These are phyloP conservation scores for Cyclotella baltica DNA, from an alignment of 108 stramenopile genomes.

Conservation along the genomic window DNA sequence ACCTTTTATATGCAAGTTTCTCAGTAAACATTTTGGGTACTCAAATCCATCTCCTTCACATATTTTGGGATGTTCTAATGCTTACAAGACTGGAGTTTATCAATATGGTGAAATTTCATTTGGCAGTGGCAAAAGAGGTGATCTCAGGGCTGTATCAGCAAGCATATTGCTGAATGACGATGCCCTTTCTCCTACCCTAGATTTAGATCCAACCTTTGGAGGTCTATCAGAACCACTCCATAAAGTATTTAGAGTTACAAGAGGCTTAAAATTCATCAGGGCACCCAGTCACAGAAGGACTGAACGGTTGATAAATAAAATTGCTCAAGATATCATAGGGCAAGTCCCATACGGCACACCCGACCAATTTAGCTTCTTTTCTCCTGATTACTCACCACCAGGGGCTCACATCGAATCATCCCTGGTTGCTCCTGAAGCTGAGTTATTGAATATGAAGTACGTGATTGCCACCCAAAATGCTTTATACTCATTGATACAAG, in stretches of 20 bases:
- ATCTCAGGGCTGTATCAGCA: slow-evolving; percentile 51
- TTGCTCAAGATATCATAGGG: slow-evolving; percentile 14
- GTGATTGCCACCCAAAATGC: slow-evolving; percentile 35
- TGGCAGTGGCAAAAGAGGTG: slow-evolving; percentile 44
- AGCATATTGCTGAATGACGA: slow-evolving; percentile 44
- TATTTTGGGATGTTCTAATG: slow-evolving; percentile 31
- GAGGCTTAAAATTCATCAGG: slow-evolving; percentile 34
- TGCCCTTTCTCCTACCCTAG: slow-evolving; percentile 29
- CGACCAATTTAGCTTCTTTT: slow-evolving; percentile 47
- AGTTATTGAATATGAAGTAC: slow-evolving; percentile 26
- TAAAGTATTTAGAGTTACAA: slow-evolving; percentile 40
- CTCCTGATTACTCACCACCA: slow-evolving; percentile 27
- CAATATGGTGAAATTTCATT: slow-evolving; percentile 13
- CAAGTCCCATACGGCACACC: slow-evolving; percentile 26
- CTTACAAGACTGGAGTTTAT: slow-evolving; percentile 30
- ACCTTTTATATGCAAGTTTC: slow-evolving; percentile 50
- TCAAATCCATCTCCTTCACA: slow-evolving; percentile 60
- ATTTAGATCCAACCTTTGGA: slow-evolving; percentile 41
- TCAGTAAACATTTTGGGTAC: slow-evolving; percentile 55
- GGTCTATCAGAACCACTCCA: slow-evolving; percentile 44
- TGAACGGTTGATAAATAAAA: slow-evolving; percentile 9
- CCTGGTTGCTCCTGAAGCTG: slow-evolving; percentile 39
- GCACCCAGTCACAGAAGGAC: slow-evolving; percentile 30
- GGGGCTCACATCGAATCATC: slow-evolving; percentile 22
- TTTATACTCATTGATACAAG: slow-evolving; percentile 17